Evolutionary conservation across 805 yeast genomes (phyloP).

Genomic region (Spathaspora passalidarum): DNA sequence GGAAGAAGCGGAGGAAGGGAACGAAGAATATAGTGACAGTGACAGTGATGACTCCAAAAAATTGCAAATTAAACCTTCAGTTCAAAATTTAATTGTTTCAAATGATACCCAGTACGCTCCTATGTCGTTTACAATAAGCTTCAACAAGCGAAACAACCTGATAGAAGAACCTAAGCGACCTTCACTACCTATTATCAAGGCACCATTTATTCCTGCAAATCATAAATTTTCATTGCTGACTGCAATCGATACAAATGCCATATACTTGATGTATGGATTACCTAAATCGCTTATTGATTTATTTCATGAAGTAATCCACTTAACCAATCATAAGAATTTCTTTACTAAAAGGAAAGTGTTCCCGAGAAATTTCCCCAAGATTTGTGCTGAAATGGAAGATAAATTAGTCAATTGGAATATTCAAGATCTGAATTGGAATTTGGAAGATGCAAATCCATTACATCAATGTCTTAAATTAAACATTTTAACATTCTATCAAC

Average conservation of each 20-base stretch:
- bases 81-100: slow-evolving; percentile 14
- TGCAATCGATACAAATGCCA: slow-evolving; percentile 15
- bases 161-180: slow-evolving; percentile 4
- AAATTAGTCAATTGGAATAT: slow-evolving; percentile 45
- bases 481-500: slow-evolving; percentile 37
- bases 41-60: slow-evolving; percentile 10
- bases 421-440: slow-evolving; percentile 33
- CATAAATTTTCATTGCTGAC: slow-evolving; percentile 12
- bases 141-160: slow-evolving; percentile 14
- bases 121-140: slow-evolving; percentile 27
- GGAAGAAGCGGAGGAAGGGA: slow-evolving; percentile 13
- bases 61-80: slow-evolving; percentile 24
- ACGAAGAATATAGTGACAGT: slow-evolving; percentile 14
- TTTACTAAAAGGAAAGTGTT: slow-evolving; percentile 36
- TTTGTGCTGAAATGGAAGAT: slow-evolving; percentile 55
- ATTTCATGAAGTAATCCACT: slow-evolving; percentile 42
- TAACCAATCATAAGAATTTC: slow-evolving; percentile 52
- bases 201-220: neutral
- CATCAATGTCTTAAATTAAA: slow-evolving; percentile 35
- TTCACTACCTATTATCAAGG: neutral
- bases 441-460: slow-evolving; percentile 21
- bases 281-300: slow-evolving; percentile 46
- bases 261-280: slow-evolving; percentile 46
- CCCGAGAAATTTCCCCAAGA: slow-evolving; percentile 54
- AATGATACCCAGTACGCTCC: slow-evolving; percentile 12